Evolutionary conservation across 495 filamentous ascomycete species (phyloP).

Genomic region (Xylaria bambusicola): DNA sequence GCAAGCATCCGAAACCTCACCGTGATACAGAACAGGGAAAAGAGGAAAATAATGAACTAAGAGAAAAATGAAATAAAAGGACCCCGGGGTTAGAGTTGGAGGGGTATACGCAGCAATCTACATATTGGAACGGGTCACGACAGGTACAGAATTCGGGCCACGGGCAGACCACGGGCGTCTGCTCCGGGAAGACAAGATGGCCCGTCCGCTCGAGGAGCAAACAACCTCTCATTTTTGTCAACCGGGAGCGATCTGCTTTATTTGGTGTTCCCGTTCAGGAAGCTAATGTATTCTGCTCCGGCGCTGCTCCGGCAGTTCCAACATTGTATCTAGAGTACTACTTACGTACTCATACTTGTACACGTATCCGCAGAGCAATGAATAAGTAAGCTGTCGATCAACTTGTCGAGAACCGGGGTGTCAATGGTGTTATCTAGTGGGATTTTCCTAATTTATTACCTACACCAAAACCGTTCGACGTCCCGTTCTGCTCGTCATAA

Average conservation of each 20-base stretch:
- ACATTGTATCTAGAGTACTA: no score
- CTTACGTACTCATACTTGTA: no score
- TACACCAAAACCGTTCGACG: no score
- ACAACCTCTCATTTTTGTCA: background rate
- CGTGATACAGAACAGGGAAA: no score
- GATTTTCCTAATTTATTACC: background rate
- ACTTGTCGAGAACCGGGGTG: no score
- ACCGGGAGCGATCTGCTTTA: background rate
- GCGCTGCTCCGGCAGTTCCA: no score
- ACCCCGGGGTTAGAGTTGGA: background rate
- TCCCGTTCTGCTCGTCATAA: background rate
- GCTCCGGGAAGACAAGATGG: slow-evolving; percentile 1
- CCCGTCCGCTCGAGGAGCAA: slow-evolving; percentile 7
- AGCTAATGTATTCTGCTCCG: background rate
- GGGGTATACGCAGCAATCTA: background rate
- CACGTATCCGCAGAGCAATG: no score
- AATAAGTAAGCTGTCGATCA: no score
- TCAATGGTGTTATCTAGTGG: background rate
- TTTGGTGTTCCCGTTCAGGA: slow-evolving; percentile 1
- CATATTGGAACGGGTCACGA: slow-evolving; percentile 2
- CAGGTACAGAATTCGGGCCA: background rate
- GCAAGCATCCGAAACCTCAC: slow-evolving; percentile 5
- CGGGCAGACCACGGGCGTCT: slow-evolving; percentile 2
- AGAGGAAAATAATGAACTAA: no score
- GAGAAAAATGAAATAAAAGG: background rate